Percentiles rank a stretch among this genome's conserved stretches.
Evolutionary conservation across 2,329 filamentous ascomycete genomes (phyloP).

Genomic region (Fusarium chuoi): DNA sequence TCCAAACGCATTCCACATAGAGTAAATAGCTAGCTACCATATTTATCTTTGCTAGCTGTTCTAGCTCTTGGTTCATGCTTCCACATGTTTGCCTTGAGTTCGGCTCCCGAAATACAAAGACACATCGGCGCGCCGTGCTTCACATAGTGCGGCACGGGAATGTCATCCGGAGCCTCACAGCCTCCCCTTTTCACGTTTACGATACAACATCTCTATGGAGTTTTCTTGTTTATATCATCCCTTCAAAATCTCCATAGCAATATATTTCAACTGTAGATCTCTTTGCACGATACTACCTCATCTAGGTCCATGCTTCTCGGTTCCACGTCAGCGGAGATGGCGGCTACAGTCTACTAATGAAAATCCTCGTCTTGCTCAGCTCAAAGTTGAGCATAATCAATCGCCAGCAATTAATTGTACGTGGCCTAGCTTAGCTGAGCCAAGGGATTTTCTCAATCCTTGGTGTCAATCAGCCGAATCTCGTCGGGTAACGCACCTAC

Average conservation of each 20-base stretch:
- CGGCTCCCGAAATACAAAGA: conserved; percentile 1
- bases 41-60: background rate
- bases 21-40: background rate
- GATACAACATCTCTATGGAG: background rate
- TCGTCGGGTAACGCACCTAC: background rate
- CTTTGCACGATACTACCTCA: conserved; percentile 23
- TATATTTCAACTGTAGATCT: conserved; percentile 18
- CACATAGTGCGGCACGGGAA: conserved; percentile 19
- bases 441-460: conserved; percentile 19
- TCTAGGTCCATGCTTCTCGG: conserved; percentile 12
- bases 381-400: conserved; percentile 13
- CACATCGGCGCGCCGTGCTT: conserved; percentile 17
- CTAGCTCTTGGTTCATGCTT: background rate
- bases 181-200: background rate
- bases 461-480: conserved; percentile 27
- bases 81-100: background rate
- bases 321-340: conserved; percentile 8
- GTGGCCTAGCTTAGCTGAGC: background rate
- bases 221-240: background rate
- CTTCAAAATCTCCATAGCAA: conserved; percentile 1
- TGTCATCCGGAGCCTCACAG: conserved; percentile 22
- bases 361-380: background rate
- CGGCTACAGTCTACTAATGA: conserved; percentile 1
- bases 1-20: conserved; percentile 12
- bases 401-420: background rate